Evolutionary conservation across 1,284 basidiomycete species (phyloP).

Genomic region (Exobasidium cylindrosporum): DNA sequence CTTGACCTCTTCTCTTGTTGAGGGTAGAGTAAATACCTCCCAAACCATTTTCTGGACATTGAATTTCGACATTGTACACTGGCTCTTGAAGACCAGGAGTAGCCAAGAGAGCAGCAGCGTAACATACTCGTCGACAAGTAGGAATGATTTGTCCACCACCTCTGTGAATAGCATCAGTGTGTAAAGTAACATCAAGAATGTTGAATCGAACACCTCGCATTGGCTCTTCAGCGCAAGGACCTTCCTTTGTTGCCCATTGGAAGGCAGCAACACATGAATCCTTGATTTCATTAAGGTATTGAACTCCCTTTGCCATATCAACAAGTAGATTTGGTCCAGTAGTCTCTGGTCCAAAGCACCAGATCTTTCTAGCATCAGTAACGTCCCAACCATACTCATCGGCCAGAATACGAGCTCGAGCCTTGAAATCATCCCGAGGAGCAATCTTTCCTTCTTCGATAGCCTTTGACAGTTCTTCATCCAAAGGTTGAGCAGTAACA

Average conservation of each 20-base stretch:
- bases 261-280: constrained; percentile 98
- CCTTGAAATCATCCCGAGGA: constrained; percentile 96
- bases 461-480: constrained; percentile 87
- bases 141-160: constrained; percentile 99
- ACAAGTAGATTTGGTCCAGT: constrained; percentile 95
- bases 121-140: constrained; percentile 89
- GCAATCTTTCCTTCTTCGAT: constrained; percentile 85
- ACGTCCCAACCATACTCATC: constrained; percentile 99
- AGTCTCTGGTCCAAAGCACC: constrained; percentile 99
- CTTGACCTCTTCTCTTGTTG: constrained; percentile 98
- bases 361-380: constrained; percentile 98
- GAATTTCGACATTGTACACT: constrained; percentile 95
- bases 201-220: constrained; percentile 98
- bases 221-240: constrained; percentile 93
- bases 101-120: constrained; percentile 90
- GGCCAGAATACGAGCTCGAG: constrained; percentile 88
- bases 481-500: constrained; percentile 85
- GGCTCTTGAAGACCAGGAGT: constrained; percentile 92
- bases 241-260: constrained; percentile 89
- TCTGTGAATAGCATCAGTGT: constrained; percentile 98
- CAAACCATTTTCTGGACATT: constrained; percentile 95
- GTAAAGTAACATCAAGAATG: constrained; percentile 92
- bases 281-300: constrained; percentile 81
- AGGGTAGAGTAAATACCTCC: constrained; percentile 92
- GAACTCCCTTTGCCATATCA: constrained; percentile 96